Evolutionary conservation across 2,329 filamentous ascomycete genomes (phyloP), one percentile per base, ranked within the genome.

Genomic region (Emergomyces pasteurianus): DNA sequence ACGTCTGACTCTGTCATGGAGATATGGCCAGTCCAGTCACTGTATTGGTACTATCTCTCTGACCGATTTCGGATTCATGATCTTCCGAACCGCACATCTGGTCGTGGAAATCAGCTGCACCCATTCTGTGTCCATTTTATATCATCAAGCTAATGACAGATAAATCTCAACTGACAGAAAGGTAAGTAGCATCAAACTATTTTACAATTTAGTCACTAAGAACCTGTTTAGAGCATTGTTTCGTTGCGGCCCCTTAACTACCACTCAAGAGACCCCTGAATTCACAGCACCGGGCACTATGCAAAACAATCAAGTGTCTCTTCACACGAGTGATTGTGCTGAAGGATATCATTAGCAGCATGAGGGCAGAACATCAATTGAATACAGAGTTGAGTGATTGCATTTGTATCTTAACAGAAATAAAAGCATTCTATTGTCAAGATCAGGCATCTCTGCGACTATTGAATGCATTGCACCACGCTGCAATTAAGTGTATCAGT

Each of bases 341-440:
- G 34, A 28, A 60, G 58, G 28, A 60, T 46, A 60, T 60, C 38
- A 55, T 55, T 55, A 28, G 47, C n/a, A 55, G 38, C 34, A 4
- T 49, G 1, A n/a, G 28, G 5, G 47, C 28, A 18, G 38, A 43
- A 46, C 7, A 46, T 43, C 49, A 55, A 5, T 43, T 60, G 38
- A 49, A 60, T 23, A 60, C 47, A 12, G 28, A 12, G n/a, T 60
- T 60, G 43, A 36, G 40, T 12, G 34, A n/a, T 34, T 40, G 5
- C 38, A 60, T 60, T 31, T 60, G 49, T 26, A 60, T 28, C 43
- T 60, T 60, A 47, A n/a, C 55, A 50, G 28, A 56, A 47, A 60
- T 60, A 60, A 55, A 55, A 60, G 23, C 40, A 12, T 55, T 23
- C n/a, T 55, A 49, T 56, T 60, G 40, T 40, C 58, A 60, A 26